Conservation (phyloP, 1,139 yeast genomes). For the Pichia cactophila region DNA sequence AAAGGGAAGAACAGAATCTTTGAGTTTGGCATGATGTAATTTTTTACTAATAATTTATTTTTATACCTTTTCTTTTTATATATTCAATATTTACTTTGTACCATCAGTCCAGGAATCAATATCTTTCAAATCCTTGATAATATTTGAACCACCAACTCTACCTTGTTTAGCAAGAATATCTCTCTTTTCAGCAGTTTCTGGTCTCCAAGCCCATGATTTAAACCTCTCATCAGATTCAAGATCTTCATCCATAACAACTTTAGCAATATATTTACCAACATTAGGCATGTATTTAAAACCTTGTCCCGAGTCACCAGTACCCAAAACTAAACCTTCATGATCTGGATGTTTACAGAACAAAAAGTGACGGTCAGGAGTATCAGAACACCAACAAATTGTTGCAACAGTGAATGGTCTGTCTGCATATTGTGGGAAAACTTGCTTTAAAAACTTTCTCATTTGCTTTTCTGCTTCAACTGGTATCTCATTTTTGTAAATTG, state of each 20-base stretch:
- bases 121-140: constrained; percentile 25
- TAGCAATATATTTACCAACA: constrained; percentile 27
- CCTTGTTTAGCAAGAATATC: constrained; percentile 21
- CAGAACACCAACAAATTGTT: constrained; percentile 28
- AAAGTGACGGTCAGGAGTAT: constrained; percentile 27
- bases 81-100: background rate
- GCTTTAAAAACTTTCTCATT: constrained; percentile 23
- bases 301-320: constrained; percentile 31
- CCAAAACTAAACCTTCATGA: constrained; percentile 19
- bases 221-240: background rate
- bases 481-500: constrained; percentile 29
- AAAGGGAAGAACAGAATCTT: constrained; percentile 29
- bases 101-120: constrained; percentile 21
- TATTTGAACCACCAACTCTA: constrained; percentile 27
- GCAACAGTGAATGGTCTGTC: constrained; percentile 20
- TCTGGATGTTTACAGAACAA: constrained; percentile 24
- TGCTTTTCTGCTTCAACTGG: constrained; percentile 18
- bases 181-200: constrained; percentile 17
- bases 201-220: constrained; percentile 21
- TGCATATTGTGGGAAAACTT: constrained; percentile 23
- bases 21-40: constrained; percentile 29
- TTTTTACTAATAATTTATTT: background rate
- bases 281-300: constrained; percentile 31
- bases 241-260: constrained; percentile 1
- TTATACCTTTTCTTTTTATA: background rate